phyloP scores from a whole-genome alignment of 2,329 filamentous ascomycete species.

The Stylonectria norvegica region DNA sequence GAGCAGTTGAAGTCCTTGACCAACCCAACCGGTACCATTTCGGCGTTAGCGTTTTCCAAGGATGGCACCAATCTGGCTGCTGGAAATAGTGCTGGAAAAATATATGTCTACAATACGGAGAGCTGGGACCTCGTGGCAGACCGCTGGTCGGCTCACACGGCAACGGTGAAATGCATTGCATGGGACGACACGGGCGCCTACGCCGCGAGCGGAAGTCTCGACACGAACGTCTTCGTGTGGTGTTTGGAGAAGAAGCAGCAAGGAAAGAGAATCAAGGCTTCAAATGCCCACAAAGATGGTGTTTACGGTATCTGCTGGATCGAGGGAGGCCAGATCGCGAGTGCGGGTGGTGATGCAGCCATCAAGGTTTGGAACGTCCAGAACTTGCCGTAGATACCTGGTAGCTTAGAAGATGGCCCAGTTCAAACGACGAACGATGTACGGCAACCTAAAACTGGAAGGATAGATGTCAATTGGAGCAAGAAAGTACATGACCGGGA shows the following conservation, averaged over 20 bases:
- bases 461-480: not conserved
- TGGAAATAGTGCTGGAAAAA: conserved; percentile 82
- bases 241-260: conserved; percentile 75
- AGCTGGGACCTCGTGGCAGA: conserved; percentile 74
- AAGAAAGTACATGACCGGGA: not conserved
- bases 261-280: conserved; percentile 76
- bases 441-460: conserved; percentile 2
- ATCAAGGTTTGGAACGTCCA: conserved; percentile 75
- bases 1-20: conserved; percentile 56
- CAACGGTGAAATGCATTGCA: conserved; percentile 54
- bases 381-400: conserved; percentile 31
- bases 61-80: conserved; percentile 75
- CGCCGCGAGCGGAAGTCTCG: conserved; percentile 78
- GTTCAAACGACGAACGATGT: not conserved
- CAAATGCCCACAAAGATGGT: conserved; percentile 93
- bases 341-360: conserved; percentile 80
- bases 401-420: conserved; percentile 5
- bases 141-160: conserved; percentile 60
- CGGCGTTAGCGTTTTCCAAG: conserved; percentile 77
- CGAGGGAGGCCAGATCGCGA: conserved; percentile 66
- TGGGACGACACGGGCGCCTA: conserved; percentile 79
- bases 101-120: conserved; percentile 68
- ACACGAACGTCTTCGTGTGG: conserved; percentile 93
- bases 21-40: conserved; percentile 68
- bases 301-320: conserved; percentile 86